Conservation (phyloP, 2,329 filamentous ascomycete genomes). For the Ascochyta viciae-villosae region DNA sequence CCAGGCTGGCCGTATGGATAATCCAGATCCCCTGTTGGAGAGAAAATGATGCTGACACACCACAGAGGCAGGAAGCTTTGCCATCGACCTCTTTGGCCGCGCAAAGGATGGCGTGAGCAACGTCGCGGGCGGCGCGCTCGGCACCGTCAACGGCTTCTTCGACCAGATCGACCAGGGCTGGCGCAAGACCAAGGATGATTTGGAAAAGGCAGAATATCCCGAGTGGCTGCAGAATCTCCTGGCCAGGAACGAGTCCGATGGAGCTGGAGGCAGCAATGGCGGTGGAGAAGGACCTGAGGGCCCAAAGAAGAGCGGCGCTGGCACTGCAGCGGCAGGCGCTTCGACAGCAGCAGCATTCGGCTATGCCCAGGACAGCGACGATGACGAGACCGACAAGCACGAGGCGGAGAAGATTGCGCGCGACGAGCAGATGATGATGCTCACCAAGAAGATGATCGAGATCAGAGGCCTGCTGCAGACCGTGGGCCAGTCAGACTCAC, state of each 20-base stretch:
- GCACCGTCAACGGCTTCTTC: conserved; percentile 75
- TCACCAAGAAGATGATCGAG: conserved; percentile 99
- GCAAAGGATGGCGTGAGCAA: conserved; percentile 74
- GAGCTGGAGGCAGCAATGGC: conserved; percentile 47
- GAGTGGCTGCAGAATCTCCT: conserved; percentile 82
- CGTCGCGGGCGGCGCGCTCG: conserved; percentile 74
- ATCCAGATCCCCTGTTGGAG: neutral
- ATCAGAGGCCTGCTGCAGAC: conserved; percentile 90
- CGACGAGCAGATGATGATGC: conserved; percentile 99
- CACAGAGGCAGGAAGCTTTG: conserved; percentile 76
- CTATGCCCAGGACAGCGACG: conserved; percentile 73
- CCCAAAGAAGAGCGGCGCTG: conserved; percentile 62
- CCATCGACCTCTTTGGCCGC: conserved; percentile 75
- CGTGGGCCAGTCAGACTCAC: conserved; percentile 86
- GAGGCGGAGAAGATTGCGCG: conserved; percentile 71
- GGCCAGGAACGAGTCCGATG: conserved; percentile 47
- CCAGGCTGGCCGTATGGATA: conserved; percentile 80
- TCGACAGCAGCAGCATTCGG: conserved; percentile 81
- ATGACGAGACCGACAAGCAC: conserved; percentile 65
- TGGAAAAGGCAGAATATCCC: conserved; percentile 73
- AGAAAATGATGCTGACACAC: conserved; percentile 49
- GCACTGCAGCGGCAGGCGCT: conserved; percentile 68
- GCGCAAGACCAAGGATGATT: conserved; percentile 80
- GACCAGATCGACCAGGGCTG: conserved; percentile 82
- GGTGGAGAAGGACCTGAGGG: conserved; percentile 53